Base-by-base conservation (phyloP, 2,329 filamentous ascomycete species). In the Calonectria pauciramosa region DNA sequence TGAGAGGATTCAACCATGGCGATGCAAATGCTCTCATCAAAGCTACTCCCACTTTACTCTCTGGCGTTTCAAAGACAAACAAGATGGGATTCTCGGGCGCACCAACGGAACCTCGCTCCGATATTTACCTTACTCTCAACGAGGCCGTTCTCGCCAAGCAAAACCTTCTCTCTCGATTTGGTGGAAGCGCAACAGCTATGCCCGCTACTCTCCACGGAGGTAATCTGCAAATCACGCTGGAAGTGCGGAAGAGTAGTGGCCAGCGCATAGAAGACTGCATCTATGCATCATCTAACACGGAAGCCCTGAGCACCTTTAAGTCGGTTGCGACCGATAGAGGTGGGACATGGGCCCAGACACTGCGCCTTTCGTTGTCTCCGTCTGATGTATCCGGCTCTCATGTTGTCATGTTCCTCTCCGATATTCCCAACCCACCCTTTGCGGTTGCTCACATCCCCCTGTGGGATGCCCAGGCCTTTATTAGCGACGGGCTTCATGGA, bases 11-110 rank as follows among this genome's bases (percentile, higher is more conserved):
- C 83, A 90, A 92, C 44, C 91, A 94, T 79, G 88, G 91, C 1
- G 95, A 99, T 80, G 92, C 95, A 1, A 95, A 98, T 77, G 88
- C 87, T 0, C 90, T 99, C 51, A 94, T 99, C 82, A 95, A 94
- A 81, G 92, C 94, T 63, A 98, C 95, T 4, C 97, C 97, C 0
- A 99, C 96, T 0, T 87, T 97, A 18, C 91, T 99, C 18, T 94
- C 97, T 66, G 93, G 94, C 67, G 91, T 99, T 74, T 90, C 90
- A 72, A 94, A 94, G 83, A 98, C 96, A 0, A 94, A 90, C 80
- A 97, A 97, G 83, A 96, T 99, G 84, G 97, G 96, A 2, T 99
- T 99, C 83, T 95, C 96, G 4, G 96, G 96, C 16, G 96, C 96
- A 2, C 96, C 97, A 0, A 96, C 94, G 0, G 96, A 95, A 82